Evolutionary conservation across 2,329 filamentous ascomycete genomes (phyloP), one percentile per base, ranked within the genome.

Genomic region (Samsoniella hepiali): DNA sequence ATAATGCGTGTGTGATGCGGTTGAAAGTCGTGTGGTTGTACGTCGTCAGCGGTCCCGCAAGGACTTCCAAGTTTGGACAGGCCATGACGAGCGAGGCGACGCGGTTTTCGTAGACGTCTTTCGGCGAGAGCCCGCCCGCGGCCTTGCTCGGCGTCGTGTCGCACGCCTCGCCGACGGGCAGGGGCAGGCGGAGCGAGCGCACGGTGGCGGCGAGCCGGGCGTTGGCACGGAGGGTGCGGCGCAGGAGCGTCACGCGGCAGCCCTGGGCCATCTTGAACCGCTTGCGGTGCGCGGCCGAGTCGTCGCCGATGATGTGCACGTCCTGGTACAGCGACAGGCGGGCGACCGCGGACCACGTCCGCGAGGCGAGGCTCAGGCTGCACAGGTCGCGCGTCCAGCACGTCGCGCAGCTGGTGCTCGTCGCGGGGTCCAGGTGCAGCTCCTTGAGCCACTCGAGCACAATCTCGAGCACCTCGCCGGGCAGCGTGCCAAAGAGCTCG

Each of bases 371-470:
- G 11, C 81, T 78, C 47, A 87, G 71, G 49, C 79, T 80, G 67
- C 80, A 83, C 36, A 82, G 73, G 68, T 89, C 85, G 56, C 86
- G 79, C 83, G 87, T 86, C 82, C 84, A 87, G 71, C 86, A 88
- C 22, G 86, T 88, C 17, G 84, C 80, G 69, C 86, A 88, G 72
- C 84, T 86, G 40, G 74, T 73, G 66, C 79, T 82, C 3, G 74
- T 74, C 38, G 38, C 10, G 15, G 73, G 69, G 7, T 72, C 73
- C 13, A 87, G 69, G 69, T 89, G 86, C 15, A 79, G 70, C 44
- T 77, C 74, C 69, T 79, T 83, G 22, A 89, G 73, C 61, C 82
- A 78, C 45, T 78, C 78, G 40, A 88, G 69, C n/a, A 88, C 82
- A 40, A 84, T 73, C 58, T 82, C 78, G 53, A 88, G 71, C 2